These are phyloP conservation scores for Coriolopsis trogii DNA, from an alignment of 1,284 basidiomycete species.

Conservation along the genomic window DNA sequence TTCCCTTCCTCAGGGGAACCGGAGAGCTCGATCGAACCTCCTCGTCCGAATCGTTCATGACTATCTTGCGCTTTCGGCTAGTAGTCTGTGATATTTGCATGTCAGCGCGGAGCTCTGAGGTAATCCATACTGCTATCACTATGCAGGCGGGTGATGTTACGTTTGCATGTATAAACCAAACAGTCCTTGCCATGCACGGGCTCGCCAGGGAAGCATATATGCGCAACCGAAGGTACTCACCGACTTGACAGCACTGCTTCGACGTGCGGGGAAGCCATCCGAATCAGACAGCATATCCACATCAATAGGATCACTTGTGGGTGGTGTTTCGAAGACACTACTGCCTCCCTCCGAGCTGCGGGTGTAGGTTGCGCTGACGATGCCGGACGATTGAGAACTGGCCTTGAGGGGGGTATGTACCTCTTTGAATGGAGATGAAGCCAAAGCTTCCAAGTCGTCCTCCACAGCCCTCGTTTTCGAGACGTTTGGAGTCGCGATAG, in stretches of 20 bases:
- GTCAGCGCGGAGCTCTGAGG: too few relatives aligned
- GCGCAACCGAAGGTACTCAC: slow-evolving; percentile 3
- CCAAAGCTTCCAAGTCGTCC: slow-evolving; percentile 7
- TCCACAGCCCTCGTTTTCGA: slow-evolving; percentile 20
- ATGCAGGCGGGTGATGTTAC: too few relatives aligned
- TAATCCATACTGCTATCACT: too few relatives aligned
- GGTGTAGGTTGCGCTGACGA: slow-evolving; percentile 42
- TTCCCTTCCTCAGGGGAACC: slow-evolving; percentile 26
- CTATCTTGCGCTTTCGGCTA: slow-evolving; percentile 63
- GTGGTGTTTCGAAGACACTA: slow-evolving; percentile 60
- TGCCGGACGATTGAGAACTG: slow-evolving; percentile 29
- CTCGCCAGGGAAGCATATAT: neutral
- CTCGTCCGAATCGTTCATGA: slow-evolving; percentile 70
- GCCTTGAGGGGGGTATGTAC: slow-evolving; percentile 33
- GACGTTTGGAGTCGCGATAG: slow-evolving; percentile 27
- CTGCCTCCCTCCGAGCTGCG: slow-evolving; percentile 52
- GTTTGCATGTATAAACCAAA: too few relatives aligned
- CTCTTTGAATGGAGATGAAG: slow-evolving; percentile 28
- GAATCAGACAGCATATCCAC: slow-evolving; percentile 67
- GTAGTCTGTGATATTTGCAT: slow-evolving; percentile 17
- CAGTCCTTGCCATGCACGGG: too few relatives aligned
- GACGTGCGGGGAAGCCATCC: slow-evolving; percentile 40
- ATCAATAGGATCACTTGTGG: slow-evolving; percentile 75
- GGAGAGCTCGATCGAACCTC: slow-evolving; percentile 40
- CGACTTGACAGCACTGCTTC: slow-evolving; percentile 15